Percentiles rank a stretch among this genome's conserved stretches.
Evolutionary conservation across 2,329 filamentous ascomycete species (phyloP).

Genomic region (Pyricularia pennisetigena): DNA sequence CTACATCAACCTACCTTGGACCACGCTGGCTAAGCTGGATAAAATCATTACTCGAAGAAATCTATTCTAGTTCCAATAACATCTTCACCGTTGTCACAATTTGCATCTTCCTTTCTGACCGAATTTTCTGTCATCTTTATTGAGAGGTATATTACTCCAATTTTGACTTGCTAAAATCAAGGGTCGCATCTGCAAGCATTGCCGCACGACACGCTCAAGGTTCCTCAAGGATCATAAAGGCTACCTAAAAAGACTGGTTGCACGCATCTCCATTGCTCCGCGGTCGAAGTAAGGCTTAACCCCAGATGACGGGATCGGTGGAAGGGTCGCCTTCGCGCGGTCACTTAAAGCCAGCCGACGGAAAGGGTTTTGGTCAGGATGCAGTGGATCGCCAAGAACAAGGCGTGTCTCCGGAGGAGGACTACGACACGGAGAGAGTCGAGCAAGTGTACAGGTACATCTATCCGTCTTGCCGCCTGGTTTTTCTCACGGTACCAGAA

Average conservation of each 20-base stretch:
- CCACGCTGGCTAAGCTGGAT: not conserved
- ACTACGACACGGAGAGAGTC: slow-evolving; percentile 40
- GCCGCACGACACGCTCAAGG: not conserved
- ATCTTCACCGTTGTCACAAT: not conserved
- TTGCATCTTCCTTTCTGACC: not conserved
- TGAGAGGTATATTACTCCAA: not conserved
- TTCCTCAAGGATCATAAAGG: not conserved
- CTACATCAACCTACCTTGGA: not conserved
- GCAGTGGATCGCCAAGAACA: slow-evolving; percentile 9
- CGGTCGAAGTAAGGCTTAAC: slow-evolving; percentile 36
- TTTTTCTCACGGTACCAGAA: not conserved
- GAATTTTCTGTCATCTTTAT: not conserved
- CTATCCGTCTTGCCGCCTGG: not conserved
- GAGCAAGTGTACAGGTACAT: slow-evolving; percentile 41
- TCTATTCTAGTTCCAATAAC: not conserved
- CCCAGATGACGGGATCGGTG: slow-evolving; percentile 4
- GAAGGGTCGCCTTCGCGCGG: not conserved
- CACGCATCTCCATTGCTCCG: slow-evolving; percentile 42
- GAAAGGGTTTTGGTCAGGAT: not conserved
- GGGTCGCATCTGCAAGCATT: not conserved
- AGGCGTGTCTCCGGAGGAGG: slow-evolving; percentile 12
- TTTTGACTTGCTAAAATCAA: not conserved
- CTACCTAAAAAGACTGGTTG: slow-evolving; percentile 33
- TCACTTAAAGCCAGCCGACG: not conserved
- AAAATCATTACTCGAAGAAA: not conserved